Evolutionary conservation across 148 eudicot species (phyloP), one percentile per base, ranked within the genome.

Genomic region (Suaeda aralocaspica): DNA sequence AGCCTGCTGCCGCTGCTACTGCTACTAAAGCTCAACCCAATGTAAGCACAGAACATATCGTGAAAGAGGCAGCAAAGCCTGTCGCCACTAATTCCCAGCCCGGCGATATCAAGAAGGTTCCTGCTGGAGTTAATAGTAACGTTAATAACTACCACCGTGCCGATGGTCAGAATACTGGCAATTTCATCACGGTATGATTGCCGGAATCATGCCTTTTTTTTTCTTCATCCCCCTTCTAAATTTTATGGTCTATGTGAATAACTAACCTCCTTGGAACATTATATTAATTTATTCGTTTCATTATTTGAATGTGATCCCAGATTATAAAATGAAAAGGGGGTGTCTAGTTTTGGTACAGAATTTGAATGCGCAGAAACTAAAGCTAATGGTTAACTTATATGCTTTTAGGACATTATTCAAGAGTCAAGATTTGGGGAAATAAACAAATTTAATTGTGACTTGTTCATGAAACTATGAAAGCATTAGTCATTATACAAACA

Each of bases 101-200:
- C 14, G 86, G 74, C 50, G 87, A 82, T 53, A 74, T 60, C 51
- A 51, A 61, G 59, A 88, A 84, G 74, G 66, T 86, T 81, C 96
- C 93, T 36, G 93, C 96, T 36, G 96, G 98, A 9, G 85, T 85
- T 30, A 82, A 89, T 65, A 76, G 88, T 55, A 85, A 34, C 67
- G 55, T 82, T 24, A 92, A 89, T 78, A 89, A 92, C 76, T 88
- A 92, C 69, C 68, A 63, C 79, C 78, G 97, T 2, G 91, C 92
- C 59, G 96, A 89, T 79, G 92, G 96, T 25, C 91, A 92, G 79
- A 92, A 92, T 79, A 79, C 80, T 70, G 97, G 96, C 60, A 92
- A 92, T 73, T 92, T 92, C 83, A 78, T 92, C 79, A 92, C 96
- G 73, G 96, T 92, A 89, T 49, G 81, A 21, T 42, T 81, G 12